Percentiles rank a stretch among this genome's conserved stretches.
phyloP scores from a whole-genome alignment of 352 stramenopile species.

The Phytophthora sp. region DNA sequence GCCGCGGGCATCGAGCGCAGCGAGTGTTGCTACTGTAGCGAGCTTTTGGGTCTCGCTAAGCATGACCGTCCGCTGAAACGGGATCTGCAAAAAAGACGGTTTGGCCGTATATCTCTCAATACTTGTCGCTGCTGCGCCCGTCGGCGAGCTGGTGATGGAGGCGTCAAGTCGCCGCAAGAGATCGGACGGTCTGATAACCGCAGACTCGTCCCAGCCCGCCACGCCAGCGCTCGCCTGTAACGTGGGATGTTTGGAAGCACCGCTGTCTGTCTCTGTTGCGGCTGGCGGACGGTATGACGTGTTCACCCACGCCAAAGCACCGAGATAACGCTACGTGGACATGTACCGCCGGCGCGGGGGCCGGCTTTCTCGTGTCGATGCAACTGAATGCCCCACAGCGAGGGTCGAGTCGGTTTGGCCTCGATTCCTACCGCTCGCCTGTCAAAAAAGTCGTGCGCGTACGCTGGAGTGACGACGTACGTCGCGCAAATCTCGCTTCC shows the following conservation, averaged over 20 bases:
- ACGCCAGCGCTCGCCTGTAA: slow-evolving; percentile 1
- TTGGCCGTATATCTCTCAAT: slow-evolving; percentile 36
- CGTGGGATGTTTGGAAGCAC: slow-evolving; percentile 18
- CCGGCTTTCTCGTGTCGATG: slow-evolving; percentile 13
- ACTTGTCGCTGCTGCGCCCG: slow-evolving; percentile 16
- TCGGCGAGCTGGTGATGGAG: slow-evolving; percentile 18
- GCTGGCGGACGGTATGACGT: neutral
- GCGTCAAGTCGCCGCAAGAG: slow-evolving; percentile 21
- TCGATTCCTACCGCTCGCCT: slow-evolving; percentile 28
- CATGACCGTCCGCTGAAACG: neutral
- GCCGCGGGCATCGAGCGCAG: neutral
- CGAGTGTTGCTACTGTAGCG: neutral
- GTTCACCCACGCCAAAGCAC: neutral
- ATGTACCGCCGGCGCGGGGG: slow-evolving; percentile 6
- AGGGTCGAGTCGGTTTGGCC: slow-evolving; percentile 28
- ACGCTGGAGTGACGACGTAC: slow-evolving; percentile 12
- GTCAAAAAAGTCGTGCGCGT: slow-evolving; percentile 16
- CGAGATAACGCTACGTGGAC: slow-evolving; percentile 29
- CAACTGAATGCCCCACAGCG: slow-evolving; percentile 3
- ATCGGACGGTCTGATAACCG: slow-evolving; percentile 25
- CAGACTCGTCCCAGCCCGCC: slow-evolving; percentile 21
- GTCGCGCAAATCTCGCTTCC: slow-evolving; percentile 20
- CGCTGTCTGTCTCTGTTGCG: slow-evolving; percentile 20
- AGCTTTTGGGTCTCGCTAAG: neutral
- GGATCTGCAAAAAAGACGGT: slow-evolving; percentile 18